Evolutionary conservation across 371 early-diverging fungal species (phyloP).

Genomic region (Saksenaea vasiformis): DNA sequence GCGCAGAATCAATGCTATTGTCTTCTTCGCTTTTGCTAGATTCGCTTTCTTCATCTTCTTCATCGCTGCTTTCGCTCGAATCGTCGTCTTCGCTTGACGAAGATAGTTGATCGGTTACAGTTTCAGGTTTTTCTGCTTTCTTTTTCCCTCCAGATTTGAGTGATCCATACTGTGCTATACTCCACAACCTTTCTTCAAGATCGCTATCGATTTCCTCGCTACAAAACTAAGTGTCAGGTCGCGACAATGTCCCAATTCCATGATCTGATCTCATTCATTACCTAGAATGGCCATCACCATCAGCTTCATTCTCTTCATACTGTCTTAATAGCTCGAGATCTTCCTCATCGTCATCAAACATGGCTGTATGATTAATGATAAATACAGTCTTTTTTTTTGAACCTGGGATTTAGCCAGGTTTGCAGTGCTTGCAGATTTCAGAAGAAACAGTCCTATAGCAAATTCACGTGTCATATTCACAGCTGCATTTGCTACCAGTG

Average conservation of each 20-base stretch:
- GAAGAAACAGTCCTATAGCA: too few relatives aligned
- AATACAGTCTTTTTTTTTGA: background rate
- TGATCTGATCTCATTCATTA: background rate
- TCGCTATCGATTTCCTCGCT: background rate
- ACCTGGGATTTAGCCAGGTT: background rate
- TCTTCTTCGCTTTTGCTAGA: background rate
- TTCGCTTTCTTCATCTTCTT: background rate
- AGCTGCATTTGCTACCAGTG: too few relatives aligned
- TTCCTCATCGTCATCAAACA: conserved; percentile 2
- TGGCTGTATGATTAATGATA: background rate
- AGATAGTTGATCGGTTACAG: background rate
- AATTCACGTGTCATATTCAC: too few relatives aligned
- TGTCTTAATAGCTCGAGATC: conserved; percentile 1
- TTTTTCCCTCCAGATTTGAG: background rate
- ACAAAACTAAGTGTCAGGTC: background rate
- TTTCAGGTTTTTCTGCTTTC: background rate
- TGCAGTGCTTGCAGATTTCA: too few relatives aligned
- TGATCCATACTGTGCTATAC: background rate
- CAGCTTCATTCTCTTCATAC: background rate
- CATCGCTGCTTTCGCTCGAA: background rate
- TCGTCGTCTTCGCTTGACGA: background rate
- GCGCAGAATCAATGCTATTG: background rate
- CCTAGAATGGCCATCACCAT: background rate
- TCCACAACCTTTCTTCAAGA: background rate
- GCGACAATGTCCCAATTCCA: background rate